Percentiles rank a stretch among this genome's conserved stretches.
phyloP scores from a whole-genome alignment of 768 basidiomycete genomes.

The Phaeotremella skinneri region DNA sequence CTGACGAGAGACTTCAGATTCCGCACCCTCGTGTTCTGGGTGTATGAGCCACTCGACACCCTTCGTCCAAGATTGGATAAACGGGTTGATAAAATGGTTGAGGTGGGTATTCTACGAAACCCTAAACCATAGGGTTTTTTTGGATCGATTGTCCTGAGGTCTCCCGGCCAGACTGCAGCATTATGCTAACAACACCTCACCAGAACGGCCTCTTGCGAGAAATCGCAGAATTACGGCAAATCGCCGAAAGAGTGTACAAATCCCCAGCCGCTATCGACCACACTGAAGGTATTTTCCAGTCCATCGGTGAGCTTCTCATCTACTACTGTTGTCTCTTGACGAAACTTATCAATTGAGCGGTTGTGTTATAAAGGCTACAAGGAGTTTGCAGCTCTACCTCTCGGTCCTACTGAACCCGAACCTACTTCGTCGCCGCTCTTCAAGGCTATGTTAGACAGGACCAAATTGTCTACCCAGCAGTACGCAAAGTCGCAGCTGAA shows the following conservation, averaged over 20 bases:
- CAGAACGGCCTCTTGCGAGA: constrained; percentile 71
- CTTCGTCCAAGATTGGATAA: constrained; percentile 69
- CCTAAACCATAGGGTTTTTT: too few relatives aligned
- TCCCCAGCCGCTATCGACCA: constrained; percentile 26
- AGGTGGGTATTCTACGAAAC: too few relatives aligned
- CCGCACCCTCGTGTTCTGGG: constrained; percentile 83
- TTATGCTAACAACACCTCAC: constrained; percentile 3
- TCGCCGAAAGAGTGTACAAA: constrained; percentile 39
- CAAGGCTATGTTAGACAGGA: constrained; percentile 63
- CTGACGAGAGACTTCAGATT: constrained; percentile 58
- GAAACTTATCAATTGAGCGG: constrained; percentile 12
- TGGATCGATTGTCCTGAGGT: too few relatives aligned
- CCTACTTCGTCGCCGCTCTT: constrained; percentile 52
- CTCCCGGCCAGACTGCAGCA: not conserved
- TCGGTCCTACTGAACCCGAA: constrained; percentile 9
- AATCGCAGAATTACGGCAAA: constrained; percentile 59
- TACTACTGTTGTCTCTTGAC: not conserved
- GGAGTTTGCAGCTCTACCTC: constrained; percentile 73
- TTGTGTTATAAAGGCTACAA: constrained; percentile 72
- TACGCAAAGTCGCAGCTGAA: constrained; percentile 88
- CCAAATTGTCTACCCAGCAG: constrained; percentile 82
- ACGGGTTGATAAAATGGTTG: constrained; percentile 85
- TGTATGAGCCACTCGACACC: constrained; percentile 67
- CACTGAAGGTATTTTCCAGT: constrained; percentile 79
- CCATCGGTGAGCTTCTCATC: constrained; percentile 65